Conservation (phyloP, 1,139 yeast species). For the Yamadazyma jaroonii region DNA sequence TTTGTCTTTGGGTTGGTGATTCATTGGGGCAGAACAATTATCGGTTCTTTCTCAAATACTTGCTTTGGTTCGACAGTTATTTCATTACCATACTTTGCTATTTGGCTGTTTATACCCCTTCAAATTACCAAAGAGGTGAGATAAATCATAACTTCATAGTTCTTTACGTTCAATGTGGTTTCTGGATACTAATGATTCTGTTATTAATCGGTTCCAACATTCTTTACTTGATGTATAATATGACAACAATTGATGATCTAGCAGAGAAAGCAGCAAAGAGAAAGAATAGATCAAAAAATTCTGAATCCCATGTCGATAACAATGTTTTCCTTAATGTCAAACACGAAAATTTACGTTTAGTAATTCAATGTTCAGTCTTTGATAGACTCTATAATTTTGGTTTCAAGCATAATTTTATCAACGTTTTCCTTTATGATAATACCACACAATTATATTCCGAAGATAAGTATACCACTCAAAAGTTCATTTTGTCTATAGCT, state of each 20-base stretch:
- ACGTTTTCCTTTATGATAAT: conserved; percentile 20
- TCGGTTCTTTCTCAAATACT: conserved; percentile 48
- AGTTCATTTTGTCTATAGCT: conserved; percentile 19
- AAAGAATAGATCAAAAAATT: conserved; percentile 13
- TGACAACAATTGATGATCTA: conserved; percentile 45
- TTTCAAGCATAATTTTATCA: conserved; percentile 30
- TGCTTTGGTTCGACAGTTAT: conserved; percentile 29
- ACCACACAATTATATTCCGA: conserved; percentile 8
- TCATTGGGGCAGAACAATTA: conserved; percentile 58
- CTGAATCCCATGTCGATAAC: conserved; percentile 19
- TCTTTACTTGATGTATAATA: conserved; percentile 36
- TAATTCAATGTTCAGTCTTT: conserved; percentile 26
- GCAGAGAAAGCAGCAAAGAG: conserved; percentile 22
- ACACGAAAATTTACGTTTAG: conserved; percentile 22
- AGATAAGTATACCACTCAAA: conserved; percentile 8
- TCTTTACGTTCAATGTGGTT: conserved; percentile 33
- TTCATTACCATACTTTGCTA: conserved; percentile 29
- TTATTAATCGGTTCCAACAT: conserved; percentile 36
- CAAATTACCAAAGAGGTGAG: conserved; percentile 19
- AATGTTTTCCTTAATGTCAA: conserved; percentile 36
- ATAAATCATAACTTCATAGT: conserved; percentile 49
- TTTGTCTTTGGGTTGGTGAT: conserved; percentile 61
- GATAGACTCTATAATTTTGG: conserved; percentile 31
- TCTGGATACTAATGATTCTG: conserved; percentile 42
- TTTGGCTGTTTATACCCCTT: conserved; percentile 25